These are phyloP conservation scores for Sporothrix pseudoabietina DNA, from an alignment of 2,329 filamentous ascomycete species.

Conservation along the genomic window DNA sequence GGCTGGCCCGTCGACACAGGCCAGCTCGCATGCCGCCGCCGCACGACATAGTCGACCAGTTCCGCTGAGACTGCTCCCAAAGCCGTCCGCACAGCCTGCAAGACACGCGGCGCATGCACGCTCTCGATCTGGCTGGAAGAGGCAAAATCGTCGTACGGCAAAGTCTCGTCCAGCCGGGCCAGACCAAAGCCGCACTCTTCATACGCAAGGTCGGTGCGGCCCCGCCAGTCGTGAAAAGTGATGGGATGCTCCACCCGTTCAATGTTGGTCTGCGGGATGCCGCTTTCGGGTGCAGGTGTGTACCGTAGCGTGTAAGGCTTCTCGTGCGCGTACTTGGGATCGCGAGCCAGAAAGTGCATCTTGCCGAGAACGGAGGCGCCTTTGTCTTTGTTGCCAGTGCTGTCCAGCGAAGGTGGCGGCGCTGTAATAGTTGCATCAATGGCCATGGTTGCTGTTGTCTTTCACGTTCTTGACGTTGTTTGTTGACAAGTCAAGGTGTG, in stretches of 20 bases:
- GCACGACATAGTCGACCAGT: conserved; percentile 35
- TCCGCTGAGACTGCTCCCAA: conserved; percentile 32
- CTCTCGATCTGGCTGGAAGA: conserved; percentile 24
- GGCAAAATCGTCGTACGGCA: conserved; percentile 28
- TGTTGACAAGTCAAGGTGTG: not conserved
- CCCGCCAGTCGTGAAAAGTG: conserved; percentile 27
- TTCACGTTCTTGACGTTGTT: not conserved
- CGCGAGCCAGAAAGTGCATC: conserved; percentile 33
- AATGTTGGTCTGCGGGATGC: conserved; percentile 34
- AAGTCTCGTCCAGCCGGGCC: not conserved
- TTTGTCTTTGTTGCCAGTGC: not conserved
- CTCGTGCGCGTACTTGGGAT: conserved; percentile 31
- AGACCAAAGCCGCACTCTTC: conserved; percentile 31
- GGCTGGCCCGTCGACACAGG: conserved; percentile 33
- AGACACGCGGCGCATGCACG: conserved; percentile 29
- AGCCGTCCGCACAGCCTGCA: conserved; percentile 27
- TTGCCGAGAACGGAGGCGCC: conserved; percentile 21
- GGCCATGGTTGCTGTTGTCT: conserved; percentile 8
- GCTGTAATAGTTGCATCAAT: not conserved
- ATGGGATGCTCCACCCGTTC: conserved; percentile 31
- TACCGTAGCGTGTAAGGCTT: conserved; percentile 35
- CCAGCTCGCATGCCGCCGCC: conserved; percentile 32
- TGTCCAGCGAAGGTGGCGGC: no score
- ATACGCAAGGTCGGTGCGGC: conserved; percentile 27
- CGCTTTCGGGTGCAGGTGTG: conserved; percentile 29